Evolutionary conservation across 2,329 filamentous ascomycete species (phyloP).

Genomic region (Fusarium musae): DNA sequence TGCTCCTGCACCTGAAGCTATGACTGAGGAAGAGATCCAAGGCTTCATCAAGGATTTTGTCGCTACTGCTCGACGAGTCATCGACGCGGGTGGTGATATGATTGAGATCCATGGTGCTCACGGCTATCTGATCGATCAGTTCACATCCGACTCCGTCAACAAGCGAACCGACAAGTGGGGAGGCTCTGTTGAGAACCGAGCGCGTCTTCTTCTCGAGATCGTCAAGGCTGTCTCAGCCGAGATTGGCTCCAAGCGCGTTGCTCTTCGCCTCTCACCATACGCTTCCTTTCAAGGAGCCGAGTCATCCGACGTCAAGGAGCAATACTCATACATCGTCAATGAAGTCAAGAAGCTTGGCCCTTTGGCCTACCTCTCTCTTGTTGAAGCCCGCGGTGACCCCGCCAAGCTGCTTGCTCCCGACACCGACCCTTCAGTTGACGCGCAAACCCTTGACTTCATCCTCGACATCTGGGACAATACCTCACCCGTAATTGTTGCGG

Average conservation of each 20-base stretch:
- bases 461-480: slow-evolving; percentile 46
- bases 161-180: slow-evolving; percentile 64
- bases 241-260: slow-evolving; percentile 52
- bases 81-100: slow-evolving; percentile 18
- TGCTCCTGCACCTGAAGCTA: slow-evolving; percentile 1
- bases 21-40: slow-evolving; percentile 20
- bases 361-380: slow-evolving; percentile 45
- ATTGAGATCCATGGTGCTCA: slow-evolving; percentile 52
- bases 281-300: slow-evolving; percentile 41
- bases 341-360: slow-evolving; percentile 46
- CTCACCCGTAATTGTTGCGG: slow-evolving; percentile 45
- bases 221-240: slow-evolving; percentile 50
- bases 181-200: slow-evolving; percentile 64
- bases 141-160: slow-evolving; percentile 55
- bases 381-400: slow-evolving; percentile 43
- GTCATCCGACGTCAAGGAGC: slow-evolving; percentile 32
- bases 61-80: slow-evolving; percentile 7
- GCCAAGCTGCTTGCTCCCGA: slow-evolving; percentile 30
- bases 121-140: slow-evolving; percentile 68
- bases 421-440: slow-evolving; percentile 47
- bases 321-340: slow-evolving; percentile 41
- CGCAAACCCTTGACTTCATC: slow-evolving; percentile 45
- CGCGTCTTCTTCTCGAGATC: slow-evolving; percentile 61
- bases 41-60: slow-evolving; percentile 22
- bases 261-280: slow-evolving; percentile 53